Base-by-base conservation (phyloP, 2,329 filamentous ascomycete species). In the Orbilia quercus region DNA sequence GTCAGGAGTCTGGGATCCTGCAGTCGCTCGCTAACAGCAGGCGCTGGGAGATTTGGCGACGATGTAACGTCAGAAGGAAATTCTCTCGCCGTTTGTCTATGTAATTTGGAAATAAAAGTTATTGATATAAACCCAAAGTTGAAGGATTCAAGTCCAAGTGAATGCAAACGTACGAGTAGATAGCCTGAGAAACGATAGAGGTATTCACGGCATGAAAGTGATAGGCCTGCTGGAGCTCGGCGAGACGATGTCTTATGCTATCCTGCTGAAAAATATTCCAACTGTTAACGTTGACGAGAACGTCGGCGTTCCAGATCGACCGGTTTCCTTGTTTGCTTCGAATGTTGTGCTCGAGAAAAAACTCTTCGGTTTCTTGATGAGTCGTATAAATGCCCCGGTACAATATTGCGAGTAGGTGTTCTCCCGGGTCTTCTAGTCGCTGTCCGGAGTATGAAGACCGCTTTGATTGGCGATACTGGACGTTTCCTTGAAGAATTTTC, bases 241-340 rank as follows among this genome's bases (percentile, higher is more conserved):
- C 16, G 2, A 62, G 42, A 11, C 57, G 57, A 9, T 40, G 42
- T 38, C 16, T n/a, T 18, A 62, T 50, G 7, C 6, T 16, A 28
- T 50, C 57, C 20, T 50, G 42, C 25, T 50, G 57, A 40, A 62
- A 62, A 14, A 58, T 58, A 34, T 20, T 58, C 54, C 54, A 58
- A 9, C 20, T 6, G 20, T 48, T 48, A 6, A 34, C 20, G n/a
- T 48, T 48, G 14, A 34, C 20, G n/a, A 59, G 12, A 31, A 62
- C 20, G 38, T 62, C 44, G 14, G 44, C 14, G 25, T 62, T 62
- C 57, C 57, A 62, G 6, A 14, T 50, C 7, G 44, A 62, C 18
- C 44, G 57, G 18, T 50, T 14, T n/a, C 44, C 57, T n/a, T 62
- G 5, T 50, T 11, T 38, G 7, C 36, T 48, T 23, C 57, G 7